Evolutionary conservation across 192 early-diverging fungal genomes (phyloP).

Genomic region (Gaertneriomyces sp.): DNA sequence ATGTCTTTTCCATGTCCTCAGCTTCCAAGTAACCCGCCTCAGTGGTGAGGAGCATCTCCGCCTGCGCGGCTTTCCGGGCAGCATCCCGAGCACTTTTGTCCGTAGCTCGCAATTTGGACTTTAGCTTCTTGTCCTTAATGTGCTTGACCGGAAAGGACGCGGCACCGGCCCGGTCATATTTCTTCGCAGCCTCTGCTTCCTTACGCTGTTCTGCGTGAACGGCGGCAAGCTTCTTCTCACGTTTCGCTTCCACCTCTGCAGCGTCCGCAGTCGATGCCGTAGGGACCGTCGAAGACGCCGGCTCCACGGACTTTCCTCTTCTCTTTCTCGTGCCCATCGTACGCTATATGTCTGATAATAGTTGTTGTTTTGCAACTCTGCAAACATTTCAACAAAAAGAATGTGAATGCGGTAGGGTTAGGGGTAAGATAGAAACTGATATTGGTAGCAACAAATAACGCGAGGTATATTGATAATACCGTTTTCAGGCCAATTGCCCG

Average conservation of each 20-base stretch:
- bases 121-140: slow-evolving; percentile 65
- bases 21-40: slow-evolving; percentile 77
- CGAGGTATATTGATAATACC: no score
- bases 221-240: not conserved
- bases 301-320: not conserved
- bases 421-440: no score
- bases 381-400: no score
- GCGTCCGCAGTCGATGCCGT: slow-evolving; percentile 23
- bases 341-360: not conserved
- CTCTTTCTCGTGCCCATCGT: not conserved
- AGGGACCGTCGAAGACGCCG: slow-evolving; percentile 6
- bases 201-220: not conserved
- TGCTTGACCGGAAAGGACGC: not conserved
- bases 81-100: slow-evolving; percentile 65
- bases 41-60: slow-evolving; percentile 74
- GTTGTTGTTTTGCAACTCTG: not conserved
- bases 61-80: slow-evolving; percentile 65
- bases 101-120: slow-evolving; percentile 55
- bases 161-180: not conserved
- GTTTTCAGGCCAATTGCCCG: no score
- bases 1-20: slow-evolving; percentile 87
- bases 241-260: slow-evolving; percentile 6
- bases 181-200: not conserved
- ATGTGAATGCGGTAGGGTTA: no score
- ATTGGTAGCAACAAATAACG: no score